Percentiles rank a stretch among this genome's conserved stretches.
These are phyloP conservation scores for Apiospora phragmitis DNA, from an alignment of 2,329 filamentous ascomycete genomes.

Conservation along the genomic window DNA sequence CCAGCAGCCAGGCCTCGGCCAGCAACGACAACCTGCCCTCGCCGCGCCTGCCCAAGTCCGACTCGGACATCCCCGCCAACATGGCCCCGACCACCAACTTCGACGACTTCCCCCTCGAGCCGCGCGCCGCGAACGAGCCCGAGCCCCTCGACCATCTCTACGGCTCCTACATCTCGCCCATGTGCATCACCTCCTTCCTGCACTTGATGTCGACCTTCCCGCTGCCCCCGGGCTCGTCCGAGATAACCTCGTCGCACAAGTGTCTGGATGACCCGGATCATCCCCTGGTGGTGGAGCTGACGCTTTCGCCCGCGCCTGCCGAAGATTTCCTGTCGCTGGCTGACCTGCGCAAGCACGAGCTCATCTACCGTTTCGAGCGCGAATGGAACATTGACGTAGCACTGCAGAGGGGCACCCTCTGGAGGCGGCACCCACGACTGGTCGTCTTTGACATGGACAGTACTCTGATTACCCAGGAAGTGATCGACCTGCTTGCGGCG, in stretches of 20 bases:
- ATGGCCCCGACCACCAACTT: constrained; percentile 60
- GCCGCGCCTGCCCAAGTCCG: constrained; percentile 36
- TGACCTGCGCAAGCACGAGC: constrained; percentile 77
- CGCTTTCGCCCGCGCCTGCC: constrained; percentile 60
- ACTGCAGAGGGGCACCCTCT: constrained; percentile 72
- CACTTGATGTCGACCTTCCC: constrained; percentile 66
- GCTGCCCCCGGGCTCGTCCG: constrained; percentile 49
- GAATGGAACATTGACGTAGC: constrained; percentile 89
- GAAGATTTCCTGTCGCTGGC: constrained; percentile 64
- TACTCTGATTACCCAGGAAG: constrained; percentile 94
- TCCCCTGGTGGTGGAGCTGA: constrained; percentile 67
- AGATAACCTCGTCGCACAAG: constrained; percentile 61
- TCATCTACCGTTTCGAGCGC: constrained; percentile 79
- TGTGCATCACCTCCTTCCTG: constrained; percentile 66
- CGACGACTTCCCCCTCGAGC: constrained; percentile 61
- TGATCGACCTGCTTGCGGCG: constrained; percentile 91
- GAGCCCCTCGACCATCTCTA: constrained; percentile 66
- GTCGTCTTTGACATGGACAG: constrained; percentile 99
- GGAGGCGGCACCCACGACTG: constrained; percentile 77
- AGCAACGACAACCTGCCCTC: constrained; percentile 35
- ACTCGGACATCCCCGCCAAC: constrained; percentile 50
- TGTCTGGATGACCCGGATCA: constrained; percentile 62
- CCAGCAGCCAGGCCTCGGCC: constrained; percentile 22
- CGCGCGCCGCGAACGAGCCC: constrained; percentile 52
- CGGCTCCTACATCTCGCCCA: constrained; percentile 64